Evolutionary conservation across 257 asterid genomes (phyloP).

Genomic region (Jasminum sambac): DNA sequence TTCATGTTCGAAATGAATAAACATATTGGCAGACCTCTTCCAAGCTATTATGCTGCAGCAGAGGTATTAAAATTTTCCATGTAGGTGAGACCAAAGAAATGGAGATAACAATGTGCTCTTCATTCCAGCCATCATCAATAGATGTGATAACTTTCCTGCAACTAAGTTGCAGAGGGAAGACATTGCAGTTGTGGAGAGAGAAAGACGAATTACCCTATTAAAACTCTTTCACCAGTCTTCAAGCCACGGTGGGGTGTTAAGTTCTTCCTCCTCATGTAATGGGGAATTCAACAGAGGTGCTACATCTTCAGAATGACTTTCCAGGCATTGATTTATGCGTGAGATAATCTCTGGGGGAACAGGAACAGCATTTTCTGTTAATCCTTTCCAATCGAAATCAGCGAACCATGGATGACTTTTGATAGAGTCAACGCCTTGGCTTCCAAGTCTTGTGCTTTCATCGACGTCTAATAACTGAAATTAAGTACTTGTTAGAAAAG

Average conservation of each 20-base stretch:
- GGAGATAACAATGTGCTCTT: background rate
- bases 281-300: slow-evolving; percentile 44
- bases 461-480: slow-evolving; percentile 80
- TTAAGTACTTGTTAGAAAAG: background rate
- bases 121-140: background rate
- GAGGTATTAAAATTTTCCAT: slow-evolving; percentile 15
- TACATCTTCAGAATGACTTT: slow-evolving; percentile 44
- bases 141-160: background rate
- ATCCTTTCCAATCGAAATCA: slow-evolving; percentile 68
- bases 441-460: slow-evolving; percentile 81
- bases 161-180: slow-evolving; percentile 5
- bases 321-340: slow-evolving; percentile 63
- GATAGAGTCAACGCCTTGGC: slow-evolving; percentile 60
- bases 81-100: no score
- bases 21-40: slow-evolving; percentile 30
- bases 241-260: slow-evolving; percentile 79
- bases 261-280: slow-evolving; percentile 45
- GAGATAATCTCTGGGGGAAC: slow-evolving; percentile 61
- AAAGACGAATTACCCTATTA: background rate
- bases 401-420: slow-evolving; percentile 84
- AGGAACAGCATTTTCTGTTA: slow-evolving; percentile 40
- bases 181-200: background rate
- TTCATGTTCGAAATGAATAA: slow-evolving; percentile 14
- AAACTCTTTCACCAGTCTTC: slow-evolving; percentile 65
- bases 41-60: background rate